These are phyloP conservation scores for Mycena crocata DNA, from an alignment of 768 basidiomycete genomes.

Conservation along the genomic window DNA sequence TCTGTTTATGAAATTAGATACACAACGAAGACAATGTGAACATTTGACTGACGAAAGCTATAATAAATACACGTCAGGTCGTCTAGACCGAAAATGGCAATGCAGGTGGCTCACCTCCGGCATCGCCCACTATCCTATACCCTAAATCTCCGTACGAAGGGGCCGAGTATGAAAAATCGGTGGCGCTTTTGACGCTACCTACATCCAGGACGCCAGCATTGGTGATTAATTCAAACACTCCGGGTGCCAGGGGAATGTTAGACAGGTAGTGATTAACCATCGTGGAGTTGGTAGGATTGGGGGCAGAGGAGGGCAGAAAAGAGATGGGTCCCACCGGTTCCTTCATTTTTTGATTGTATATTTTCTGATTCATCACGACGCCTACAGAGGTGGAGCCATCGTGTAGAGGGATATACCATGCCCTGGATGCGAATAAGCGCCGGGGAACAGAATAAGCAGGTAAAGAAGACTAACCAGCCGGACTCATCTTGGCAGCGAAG, in stretches of 20 bases:
- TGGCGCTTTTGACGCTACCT: conserved; percentile 63
- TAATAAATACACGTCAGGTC: conserved; percentile 12
- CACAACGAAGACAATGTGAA: not conserved
- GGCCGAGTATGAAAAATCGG: conserved; percentile 76
- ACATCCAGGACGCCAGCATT: conserved; percentile 47
- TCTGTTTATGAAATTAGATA: conserved; percentile 37
- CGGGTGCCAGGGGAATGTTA: conserved; percentile 42
- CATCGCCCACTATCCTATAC: conserved; percentile 75
- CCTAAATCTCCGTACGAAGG: conserved; percentile 62
- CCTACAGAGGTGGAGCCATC: conserved; percentile 72
- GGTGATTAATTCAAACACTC: conserved; percentile 33
- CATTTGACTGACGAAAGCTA: conserved; percentile 58
- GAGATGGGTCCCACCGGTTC: conserved; percentile 38
- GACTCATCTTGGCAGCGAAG: conserved; percentile 61
- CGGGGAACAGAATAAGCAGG: not conserved
- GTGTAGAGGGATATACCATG: conserved; percentile 79
- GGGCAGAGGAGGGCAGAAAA: conserved; percentile 41
- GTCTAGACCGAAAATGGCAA: not conserved
- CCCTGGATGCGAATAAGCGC: conserved; percentile 41
- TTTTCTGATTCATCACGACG: conserved; percentile 68
- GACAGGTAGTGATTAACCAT: conserved; percentile 40
- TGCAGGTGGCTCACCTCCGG: conserved; percentile 59
- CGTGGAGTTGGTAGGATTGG: conserved; percentile 37
- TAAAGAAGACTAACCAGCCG: conserved; percentile 53
- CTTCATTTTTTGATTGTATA: conserved; percentile 53